phyloP scores from a whole-genome alignment of 257 asterid species.

The Solanum pinnatisectum region DNA sequence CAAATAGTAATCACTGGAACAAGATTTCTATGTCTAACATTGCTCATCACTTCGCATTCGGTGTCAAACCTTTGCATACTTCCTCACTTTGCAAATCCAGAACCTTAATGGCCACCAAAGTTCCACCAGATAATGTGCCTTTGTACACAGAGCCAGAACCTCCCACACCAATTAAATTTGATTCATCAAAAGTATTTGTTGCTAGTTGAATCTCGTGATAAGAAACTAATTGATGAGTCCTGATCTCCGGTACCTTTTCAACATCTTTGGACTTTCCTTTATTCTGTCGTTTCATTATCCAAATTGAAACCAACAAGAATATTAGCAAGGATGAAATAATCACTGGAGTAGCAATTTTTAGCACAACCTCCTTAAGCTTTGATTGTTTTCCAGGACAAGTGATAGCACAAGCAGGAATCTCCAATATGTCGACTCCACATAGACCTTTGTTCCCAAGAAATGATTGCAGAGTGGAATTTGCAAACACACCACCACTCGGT shows the following conservation, averaged over 20 bases:
- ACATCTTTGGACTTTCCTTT: background rate
- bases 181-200: conserved; percentile 20
- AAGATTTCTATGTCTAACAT: conserved; percentile 21
- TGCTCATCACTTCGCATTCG: conserved; percentile 23
- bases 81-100: conserved; percentile 7
- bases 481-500: conserved; percentile 26
- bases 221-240: background rate
- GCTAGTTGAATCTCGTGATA: conserved; percentile 14
- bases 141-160: conserved; percentile 23
- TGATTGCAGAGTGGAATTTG: conserved; percentile 18
- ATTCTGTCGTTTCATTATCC: background rate
- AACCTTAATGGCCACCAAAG: conserved; percentile 21
- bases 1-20: conserved; percentile 22
- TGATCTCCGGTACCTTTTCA: background rate
- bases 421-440: conserved; percentile 8
- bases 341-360: background rate
- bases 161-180: conserved; percentile 21
- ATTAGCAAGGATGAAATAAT: background rate
- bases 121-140: conserved; percentile 10
- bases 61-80: conserved; percentile 14
- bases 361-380: background rate
- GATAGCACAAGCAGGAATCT: background rate
- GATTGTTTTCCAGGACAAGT: background rate
- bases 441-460: conserved; percentile 12
- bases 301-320: background rate